Evolutionary conservation across 805 yeast genomes (phyloP), one percentile per base, ranked within the genome.

Genomic region (Kazachstania africana): DNA sequence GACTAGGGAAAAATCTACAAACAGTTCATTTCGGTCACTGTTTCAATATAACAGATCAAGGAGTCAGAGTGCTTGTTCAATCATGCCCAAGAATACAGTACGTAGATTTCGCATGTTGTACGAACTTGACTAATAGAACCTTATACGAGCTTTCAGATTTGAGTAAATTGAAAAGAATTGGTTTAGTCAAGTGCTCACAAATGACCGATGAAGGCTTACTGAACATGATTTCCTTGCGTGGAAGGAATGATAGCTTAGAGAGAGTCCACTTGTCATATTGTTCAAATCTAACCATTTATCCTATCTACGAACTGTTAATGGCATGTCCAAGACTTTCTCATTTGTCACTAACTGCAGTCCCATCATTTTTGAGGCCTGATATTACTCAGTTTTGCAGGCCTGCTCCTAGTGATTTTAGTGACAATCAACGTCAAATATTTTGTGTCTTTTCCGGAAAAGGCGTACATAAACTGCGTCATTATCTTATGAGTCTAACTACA

Each of bases 21-120:
- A 84, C 85, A 45, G 68, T 91, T 31, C 97, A 91, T 59, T 67
- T 88, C 38, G 97, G 97, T 12, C 97, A 88, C 60, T 91, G 98
- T 61, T 70, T 75, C 28, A 73, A 79, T 48, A 80, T 88, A 35
- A 88, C 96, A 1, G 97, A 88, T 59, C 70, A 66, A 38, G 96
- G 96, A 14, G 91, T 91, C 12, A 68, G 72, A 18, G 65, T 70
- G 8, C 63, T 88, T 37, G 81, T 83, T 9, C 68, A 78, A 40
- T 67, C 70, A 28, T 91, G 97, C 49, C 80, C 79, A 36, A 66
- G 95, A 36, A 73, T 88, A 35, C 93, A 83, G 47, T 88, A 87
- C 54, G 83, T 88, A 40, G 98, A 88, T 58, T 70, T 91, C 37
- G 97, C 97, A 12, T 87, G 96, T 56, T 88, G 98, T 53, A 65